Evolutionary conservation across 2,329 filamentous ascomycete species (phyloP).

Genomic region (Acrodontium crateriforme): DNA sequence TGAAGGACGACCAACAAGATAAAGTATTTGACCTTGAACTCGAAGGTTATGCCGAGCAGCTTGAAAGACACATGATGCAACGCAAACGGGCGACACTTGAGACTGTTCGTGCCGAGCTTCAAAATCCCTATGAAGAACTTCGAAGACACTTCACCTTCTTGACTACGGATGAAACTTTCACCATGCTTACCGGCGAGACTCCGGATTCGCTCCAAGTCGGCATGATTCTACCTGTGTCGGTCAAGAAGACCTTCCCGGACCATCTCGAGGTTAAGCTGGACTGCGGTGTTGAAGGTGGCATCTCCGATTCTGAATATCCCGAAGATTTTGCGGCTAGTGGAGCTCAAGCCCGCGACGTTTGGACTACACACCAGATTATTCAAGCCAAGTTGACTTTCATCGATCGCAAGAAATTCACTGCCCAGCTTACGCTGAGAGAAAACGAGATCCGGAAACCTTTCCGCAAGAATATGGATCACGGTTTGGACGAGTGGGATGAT

Average conservation of each 20-base stretch:
- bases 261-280: constrained; percentile 90
- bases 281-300: constrained; percentile 81
- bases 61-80: constrained; percentile 85
- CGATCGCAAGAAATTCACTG: constrained; percentile 72
- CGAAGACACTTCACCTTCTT: constrained; percentile 64
- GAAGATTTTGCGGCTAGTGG: constrained; percentile 45
- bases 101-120: constrained; percentile 85
- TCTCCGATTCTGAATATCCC: constrained; percentile 71
- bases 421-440: constrained; percentile 73
- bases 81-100: constrained; percentile 91
- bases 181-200: constrained; percentile 92
- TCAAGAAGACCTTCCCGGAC: constrained; percentile 78
- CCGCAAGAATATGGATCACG: constrained; percentile 55
- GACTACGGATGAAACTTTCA: constrained; percentile 69
- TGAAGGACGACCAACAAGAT: constrained; percentile 85
- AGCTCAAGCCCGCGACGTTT: constrained; percentile 45
- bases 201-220: constrained; percentile 67
- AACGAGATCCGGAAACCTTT: constrained; percentile 63
- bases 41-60: constrained; percentile 91
- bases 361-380: constrained; percentile 67
- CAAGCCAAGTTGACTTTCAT: constrained; percentile 79
- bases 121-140: constrained; percentile 87
- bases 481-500: constrained; percentile 60
- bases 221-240: constrained; percentile 84
- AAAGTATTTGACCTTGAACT: constrained; percentile 92